Evolutionary conservation across 1,139 yeast species (phyloP).

Genomic region (Pichia sp.): DNA sequence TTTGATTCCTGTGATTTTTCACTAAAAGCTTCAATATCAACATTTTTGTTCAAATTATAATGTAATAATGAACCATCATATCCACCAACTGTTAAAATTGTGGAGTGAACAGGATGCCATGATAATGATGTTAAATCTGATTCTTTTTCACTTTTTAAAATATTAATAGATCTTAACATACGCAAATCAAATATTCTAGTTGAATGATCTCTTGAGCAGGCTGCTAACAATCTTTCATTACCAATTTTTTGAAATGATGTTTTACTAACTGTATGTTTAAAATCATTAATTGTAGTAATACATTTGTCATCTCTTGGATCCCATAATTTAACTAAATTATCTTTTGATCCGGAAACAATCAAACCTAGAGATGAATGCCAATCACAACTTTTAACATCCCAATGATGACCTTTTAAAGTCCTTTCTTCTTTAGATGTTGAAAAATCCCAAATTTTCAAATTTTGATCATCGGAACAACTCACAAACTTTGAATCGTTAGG

Average conservation of each 20-base stretch:
- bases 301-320: conserved; percentile 80
- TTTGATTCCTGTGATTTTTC: not conserved
- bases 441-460: conserved; percentile 89
- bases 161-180: conserved; percentile 69
- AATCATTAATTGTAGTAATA: conserved; percentile 78
- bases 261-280: conserved; percentile 85
- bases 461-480: conserved; percentile 87
- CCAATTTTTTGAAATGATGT: conserved; percentile 65
- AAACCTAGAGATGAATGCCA: conserved; percentile 93
- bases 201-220: conserved; percentile 83
- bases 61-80: conserved; percentile 84
- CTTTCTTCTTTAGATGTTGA: conserved; percentile 84
- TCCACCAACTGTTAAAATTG: conserved; percentile 77
- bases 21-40: conserved; percentile 10
- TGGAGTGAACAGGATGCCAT: conserved; percentile 90
- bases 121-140: conserved; percentile 79
- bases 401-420: conserved; percentile 82
- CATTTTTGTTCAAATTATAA: conserved; percentile 58
- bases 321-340: conserved; percentile 89
- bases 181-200: conserved; percentile 83
- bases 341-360: conserved; percentile 85
- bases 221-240: conserved; percentile 69
- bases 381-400: conserved; percentile 97
- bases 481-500: conserved; percentile 88
- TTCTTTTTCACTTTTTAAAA: conserved; percentile 66